Base-by-base conservation (phyloP, 2,329 filamentous ascomycete species). In the Fusarium multiceps region DNA sequence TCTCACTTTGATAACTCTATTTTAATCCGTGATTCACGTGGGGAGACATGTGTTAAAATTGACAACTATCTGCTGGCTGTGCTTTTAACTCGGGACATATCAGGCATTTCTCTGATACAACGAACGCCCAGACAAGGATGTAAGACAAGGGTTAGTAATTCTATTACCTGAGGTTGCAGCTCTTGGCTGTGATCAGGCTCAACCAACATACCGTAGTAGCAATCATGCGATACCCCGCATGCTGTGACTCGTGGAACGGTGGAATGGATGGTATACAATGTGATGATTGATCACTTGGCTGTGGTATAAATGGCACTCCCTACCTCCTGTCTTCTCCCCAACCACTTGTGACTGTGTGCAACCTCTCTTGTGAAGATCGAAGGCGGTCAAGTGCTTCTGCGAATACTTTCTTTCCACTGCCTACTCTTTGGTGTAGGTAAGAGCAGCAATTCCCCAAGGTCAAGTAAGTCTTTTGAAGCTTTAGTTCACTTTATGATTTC, bases 101-200 rank as follows among this genome's bases (percentile, higher is more conserved):
- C 59, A 69, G 28, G 59, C 49, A 69, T 46, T 69, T 59, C 53
- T 47, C 34, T 55, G 53, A 40, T 49, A 28, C 23, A 45, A 32
- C 20, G 10, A 45, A 20, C 28, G n/a, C 34, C 23, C 58, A 16
- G 32, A 54, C 64, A 69, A 65, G 62, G 61, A 62, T 60, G 55
- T 63, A 32, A 53, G 43, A 66, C 59, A 73, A 67, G 70, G 71
- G 37, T 63, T 66, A 59, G 55, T 13, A 55, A 67, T 72, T 66
- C 55, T 30, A 55, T 75, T 75, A 71, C 73, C 71, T 74, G 71
- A 75, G 56, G 58, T 48, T 75, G 71, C 73, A 74, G 64, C 59
- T 74, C 62, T 73, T 72, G 72, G 69, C 68, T 54, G 20, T 64
- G 25, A 25, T 40, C 43, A 56, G 34, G 30, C 30, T 63, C 43